Base-by-base conservation (phyloP, 2,329 filamentous ascomycete genomes). In the Davidsoniella eucalypti region DNA sequence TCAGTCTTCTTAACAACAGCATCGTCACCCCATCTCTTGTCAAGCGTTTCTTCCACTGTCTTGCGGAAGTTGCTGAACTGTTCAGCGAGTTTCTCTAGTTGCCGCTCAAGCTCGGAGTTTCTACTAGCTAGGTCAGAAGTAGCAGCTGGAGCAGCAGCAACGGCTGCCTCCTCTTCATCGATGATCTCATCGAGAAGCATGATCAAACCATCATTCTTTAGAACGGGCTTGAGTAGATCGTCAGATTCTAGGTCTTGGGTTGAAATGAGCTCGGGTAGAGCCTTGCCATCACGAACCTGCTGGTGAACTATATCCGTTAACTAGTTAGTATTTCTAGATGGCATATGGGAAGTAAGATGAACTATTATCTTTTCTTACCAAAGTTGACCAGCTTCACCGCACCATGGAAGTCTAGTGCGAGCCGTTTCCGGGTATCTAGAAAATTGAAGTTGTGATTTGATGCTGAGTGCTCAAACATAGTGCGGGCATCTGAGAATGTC, bases 171-270 rank as follows among this genome's bases (percentile, higher is more conserved):
- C 25, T 69, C 64, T 8, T 73, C 70, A 16, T 63, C 61, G 10
- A 94, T 69, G 10, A 68, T 56, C 55, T 95, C 92, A 55, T 94
- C 90, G 17, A 98, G 70, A 51, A 77, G 84, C 61, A 93, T 87
- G 29, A 98, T 76, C 49, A 96, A 69, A 3, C 88, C 84, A 62
- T 98, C 92, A 57, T 95, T 87, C 52, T 92, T 82, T 6, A 98
- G 67, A 3, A 87, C 80, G 0, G 92, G 92, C 60, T 84, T 83
- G 52, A 98, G 70, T 60, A 80, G 93, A 56, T 75, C 72, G 55
- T 96, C 90, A 54, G 87, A 77, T n/a, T 78, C 72, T 55, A 95
- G 79, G 23, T 78, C 69, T 2, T 69, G 67, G 36, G 68, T 68
- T 2, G 76, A 70, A 52, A 85, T 78, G 41, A 81, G 65, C 52